A percentile compares a stretch with the other conserved stretches of the same genome.
phyloP scores from a whole-genome alignment of 2,329 filamentous ascomycete species.

The Xylaria arbuscula region DNA sequence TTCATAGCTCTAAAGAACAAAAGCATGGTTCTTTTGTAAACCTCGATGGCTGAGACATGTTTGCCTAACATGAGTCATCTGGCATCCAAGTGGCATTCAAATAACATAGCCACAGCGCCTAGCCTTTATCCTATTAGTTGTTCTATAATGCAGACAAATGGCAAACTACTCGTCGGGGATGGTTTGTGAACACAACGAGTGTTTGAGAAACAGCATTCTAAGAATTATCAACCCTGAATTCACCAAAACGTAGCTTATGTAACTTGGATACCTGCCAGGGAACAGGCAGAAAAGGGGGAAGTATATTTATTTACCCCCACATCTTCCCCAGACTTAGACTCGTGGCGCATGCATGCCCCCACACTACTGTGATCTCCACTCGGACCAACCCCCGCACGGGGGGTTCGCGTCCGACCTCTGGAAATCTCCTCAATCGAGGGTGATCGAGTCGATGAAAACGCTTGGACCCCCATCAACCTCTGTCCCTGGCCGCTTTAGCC shows the following conservation, averaged over 20 bases:
- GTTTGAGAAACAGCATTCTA: too few relatives aligned
- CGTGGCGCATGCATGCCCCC: constrained; percentile 36
- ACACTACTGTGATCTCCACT: constrained; percentile 41
- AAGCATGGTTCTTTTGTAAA: background rate
- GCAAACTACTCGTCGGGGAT: too few relatives aligned
- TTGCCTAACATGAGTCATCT: background rate
- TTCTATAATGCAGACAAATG: too few relatives aligned
- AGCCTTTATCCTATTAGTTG: too few relatives aligned
- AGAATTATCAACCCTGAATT: too few relatives aligned
- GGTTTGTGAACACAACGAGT: too few relatives aligned
- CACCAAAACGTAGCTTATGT: too few relatives aligned
- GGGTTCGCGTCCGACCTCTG: constrained; percentile 32
- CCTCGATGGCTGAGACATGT: background rate
- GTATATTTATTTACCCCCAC: constrained; percentile 1
- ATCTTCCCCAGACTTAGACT: constrained; percentile 23
- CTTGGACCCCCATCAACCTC: constrained; percentile 46
- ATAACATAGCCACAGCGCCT: too few relatives aligned
- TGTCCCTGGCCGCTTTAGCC: constrained; percentile 36
- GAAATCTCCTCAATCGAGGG: constrained; percentile 24
- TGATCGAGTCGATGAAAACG: constrained; percentile 33
- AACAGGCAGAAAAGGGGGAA: background rate
- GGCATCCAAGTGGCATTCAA: too few relatives aligned
- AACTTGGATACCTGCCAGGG: background rate
- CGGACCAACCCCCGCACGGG: constrained; percentile 39
- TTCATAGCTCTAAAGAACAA: background rate